Base-by-base conservation (phyloP, 116 monocot species). In the Zostera marina region DNA sequence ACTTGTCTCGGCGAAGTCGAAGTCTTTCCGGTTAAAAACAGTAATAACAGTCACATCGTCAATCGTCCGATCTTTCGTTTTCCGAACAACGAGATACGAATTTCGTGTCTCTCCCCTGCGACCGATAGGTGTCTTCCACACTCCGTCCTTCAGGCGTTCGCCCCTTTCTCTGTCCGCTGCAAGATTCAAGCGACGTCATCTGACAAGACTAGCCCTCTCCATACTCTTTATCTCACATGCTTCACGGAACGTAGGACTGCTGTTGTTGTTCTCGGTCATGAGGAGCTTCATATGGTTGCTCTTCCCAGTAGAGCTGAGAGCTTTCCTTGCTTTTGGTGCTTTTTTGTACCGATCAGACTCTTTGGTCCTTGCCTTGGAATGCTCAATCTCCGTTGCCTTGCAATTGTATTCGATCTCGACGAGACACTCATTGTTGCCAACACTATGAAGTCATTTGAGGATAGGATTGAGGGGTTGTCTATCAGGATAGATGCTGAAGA, bases 391-490 rank as follows among this genome's bases (percentile, higher is more conserved):
- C 81, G 93, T 9, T 94, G 93, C 59, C 85, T 94, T 6, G 66
- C 93, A 19, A 84, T 94, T 19, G 93, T 94, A 13, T 94, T 94
- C 39, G 93, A 94, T 54, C 84, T 94, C 5, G 93, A 94, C 40
- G 93, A 94, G 62, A 94, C 93, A 0, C 81, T 94, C 22, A 81
- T 94, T 40, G 93, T 94, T 1, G 93, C 93, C 48, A 94, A 94
- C 70, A 84, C 93, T n/a, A 88, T 94, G 93, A 94, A 88, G 65
- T 88, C 88, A 0, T 88, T 94, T 24, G 93, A 94, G 66, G 84
- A 82, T 66, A 71, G 64, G 38, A 94, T 94, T 38, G 88, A 84
- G n/a, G 71, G 59, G 0, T 63, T 88, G 3, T 81, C 93, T 53
- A 69, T 76, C 45, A 79, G 76, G 74, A 88, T 94, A 23, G 81